Evolutionary conservation across 2,329 filamentous ascomycete genomes (phyloP).

Genomic region (Claviceps spartinae): DNA sequence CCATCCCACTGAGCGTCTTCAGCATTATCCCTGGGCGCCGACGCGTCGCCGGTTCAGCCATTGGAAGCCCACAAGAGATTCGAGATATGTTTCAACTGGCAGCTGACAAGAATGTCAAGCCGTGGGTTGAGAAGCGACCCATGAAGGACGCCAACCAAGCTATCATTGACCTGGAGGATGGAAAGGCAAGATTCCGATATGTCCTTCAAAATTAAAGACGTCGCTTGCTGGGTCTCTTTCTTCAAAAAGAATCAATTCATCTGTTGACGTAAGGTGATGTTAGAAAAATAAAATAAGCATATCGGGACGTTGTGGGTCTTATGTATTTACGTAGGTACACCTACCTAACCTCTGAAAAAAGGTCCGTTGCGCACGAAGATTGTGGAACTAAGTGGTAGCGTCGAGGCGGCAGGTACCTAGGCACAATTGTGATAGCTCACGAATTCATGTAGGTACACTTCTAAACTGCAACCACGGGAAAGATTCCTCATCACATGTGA

Average conservation of each 20-base stretch:
- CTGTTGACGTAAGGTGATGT: not conserved
- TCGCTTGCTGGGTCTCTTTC: not conserved
- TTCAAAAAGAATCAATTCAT: not conserved
- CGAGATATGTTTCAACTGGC: slow-evolving; percentile 45
- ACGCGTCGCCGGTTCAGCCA: slow-evolving; percentile 29
- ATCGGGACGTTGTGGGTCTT: not conserved
- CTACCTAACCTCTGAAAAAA: no score
- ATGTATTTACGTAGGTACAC: not conserved
- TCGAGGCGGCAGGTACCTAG: no score
- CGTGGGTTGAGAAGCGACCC: slow-evolving; percentile 40
- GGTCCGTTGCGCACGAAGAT: no score
- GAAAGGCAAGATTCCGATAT: slow-evolving; percentile 36
- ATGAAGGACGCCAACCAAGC: slow-evolving; percentile 43
- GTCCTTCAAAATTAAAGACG: slow-evolving; percentile 27
- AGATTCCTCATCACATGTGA: not conserved
- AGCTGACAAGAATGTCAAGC: slow-evolving; percentile 39
- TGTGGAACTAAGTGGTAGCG: no score
- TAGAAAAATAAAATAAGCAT: not conserved
- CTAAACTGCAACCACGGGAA: not conserved
- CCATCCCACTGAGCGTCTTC: slow-evolving; percentile 17
- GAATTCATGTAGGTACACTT: not conserved
- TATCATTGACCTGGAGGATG: slow-evolving; percentile 41
- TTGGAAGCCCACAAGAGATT: slow-evolving; percentile 43
- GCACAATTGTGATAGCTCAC: no score
- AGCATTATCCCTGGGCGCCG: slow-evolving; percentile 41